Conservation (phyloP, 371 early-diverging fungal species). For the Mortierella sp. region DNA sequence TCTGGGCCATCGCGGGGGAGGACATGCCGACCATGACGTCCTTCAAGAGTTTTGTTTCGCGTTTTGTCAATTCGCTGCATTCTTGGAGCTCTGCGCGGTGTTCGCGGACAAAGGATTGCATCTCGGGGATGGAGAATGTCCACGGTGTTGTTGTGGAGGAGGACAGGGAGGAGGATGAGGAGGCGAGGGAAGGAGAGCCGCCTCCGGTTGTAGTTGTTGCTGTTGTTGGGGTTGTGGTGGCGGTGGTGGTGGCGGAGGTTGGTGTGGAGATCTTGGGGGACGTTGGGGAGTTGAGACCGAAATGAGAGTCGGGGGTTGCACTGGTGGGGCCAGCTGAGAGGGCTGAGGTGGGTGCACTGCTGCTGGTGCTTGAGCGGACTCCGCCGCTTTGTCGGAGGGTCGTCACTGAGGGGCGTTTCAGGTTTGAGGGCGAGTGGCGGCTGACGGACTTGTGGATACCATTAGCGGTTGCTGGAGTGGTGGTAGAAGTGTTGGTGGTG, state of each 20-base stretch:
- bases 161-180: slow-evolving; percentile 1
- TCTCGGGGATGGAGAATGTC: slow-evolving; percentile 33
- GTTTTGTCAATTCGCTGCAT: slow-evolving; percentile 79
- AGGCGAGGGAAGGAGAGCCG: not conserved
- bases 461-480: not conserved
- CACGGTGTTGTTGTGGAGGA: not conserved
- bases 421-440: slow-evolving; percentile 9
- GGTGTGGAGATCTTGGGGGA: slow-evolving; percentile 30
- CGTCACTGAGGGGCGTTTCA: slow-evolving; percentile 42
- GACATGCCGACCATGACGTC: slow-evolving; percentile 70
- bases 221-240: slow-evolving; percentile 8
- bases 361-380: not conserved
- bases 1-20: slow-evolving; percentile 48
- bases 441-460: slow-evolving; percentile 6
- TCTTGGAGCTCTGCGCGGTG: slow-evolving; percentile 87
- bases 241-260: not conserved
- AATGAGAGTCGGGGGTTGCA: slow-evolving; percentile 19
- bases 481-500: not conserved
- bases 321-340: slow-evolving; percentile 13
- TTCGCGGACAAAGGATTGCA: slow-evolving; percentile 79
- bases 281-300: slow-evolving; percentile 35
- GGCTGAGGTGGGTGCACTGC: not conserved
- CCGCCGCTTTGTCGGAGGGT: slow-evolving; percentile 15
- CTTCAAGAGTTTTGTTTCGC: slow-evolving; percentile 85
- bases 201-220: slow-evolving; percentile 1